Base-by-base conservation (phyloP, 768 basidiomycete species). In the Lactifluus volemus region DNA sequence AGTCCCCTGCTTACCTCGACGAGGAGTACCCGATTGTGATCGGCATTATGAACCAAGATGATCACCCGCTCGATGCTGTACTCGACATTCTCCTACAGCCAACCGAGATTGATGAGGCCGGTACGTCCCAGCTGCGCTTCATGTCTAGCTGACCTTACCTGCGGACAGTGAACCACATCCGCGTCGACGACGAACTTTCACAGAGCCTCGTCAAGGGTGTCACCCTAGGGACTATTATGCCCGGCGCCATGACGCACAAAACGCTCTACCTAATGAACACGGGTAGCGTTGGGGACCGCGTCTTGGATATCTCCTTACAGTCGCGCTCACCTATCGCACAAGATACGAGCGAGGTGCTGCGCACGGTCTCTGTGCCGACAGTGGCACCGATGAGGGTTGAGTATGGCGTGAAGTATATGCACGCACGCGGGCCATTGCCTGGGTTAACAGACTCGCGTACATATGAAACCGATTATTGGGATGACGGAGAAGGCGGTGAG, bases 11-110 rank as follows among this genome's bases (percentile, higher is more conserved):
- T 1, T 89, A 86, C 70, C 71, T 96, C 39, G 85, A 89, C 63
- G 95, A 97, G 70, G 78, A 81, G 49, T 90, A 88, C 68, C 85
- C 88, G 0, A 85, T 98, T 65, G 69, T 70, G 11, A 75, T 98
- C 45, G 77, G 82, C 49, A 77, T 96, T 14, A 81, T 74, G 4
- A 97, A 94, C 68, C 68, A 74, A 5, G 93, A 97, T 69, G 81
- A 82, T 49, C 77, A 83, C 19, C 78, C 84, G 29, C 72, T 98
- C 11, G 83, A 89, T 15, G 73, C 91, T 12, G 73, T 78, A 5
- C 74, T 92, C 10, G 89, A 93, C 58, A 79, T 89, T 5, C 76
- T 96, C 59, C 72, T 98, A 38, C 91, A 92, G 56, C 93, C 93
- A 1, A 80, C 82, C 2, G 89, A 89, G 65, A 77, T 84, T 53